These are phyloP conservation scores for Perkinsus chesapeaki DNA, from an alignment of 169 alveolate species.

Conservation along the genomic window DNA sequence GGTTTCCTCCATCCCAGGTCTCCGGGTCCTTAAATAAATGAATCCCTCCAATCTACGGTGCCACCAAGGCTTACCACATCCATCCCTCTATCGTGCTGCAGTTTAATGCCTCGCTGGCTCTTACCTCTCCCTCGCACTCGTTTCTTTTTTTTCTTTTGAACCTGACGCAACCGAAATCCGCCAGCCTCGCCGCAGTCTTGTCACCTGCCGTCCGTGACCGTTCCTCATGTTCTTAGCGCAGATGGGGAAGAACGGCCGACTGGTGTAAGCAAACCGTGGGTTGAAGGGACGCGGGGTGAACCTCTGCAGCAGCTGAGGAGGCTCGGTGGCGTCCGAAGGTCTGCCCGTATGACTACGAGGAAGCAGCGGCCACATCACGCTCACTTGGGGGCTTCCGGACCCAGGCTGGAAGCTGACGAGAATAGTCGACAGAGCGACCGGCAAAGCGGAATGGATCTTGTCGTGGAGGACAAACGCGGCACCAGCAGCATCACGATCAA, in stretches of 20 bases:
- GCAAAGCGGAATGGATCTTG: background rate
- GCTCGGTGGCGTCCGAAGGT: background rate
- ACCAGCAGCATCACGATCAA: too few relatives aligned
- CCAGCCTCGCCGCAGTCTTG: background rate
- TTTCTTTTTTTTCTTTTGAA: background rate
- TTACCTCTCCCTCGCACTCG: background rate
- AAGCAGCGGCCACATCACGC: background rate
- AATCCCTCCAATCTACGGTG: background rate
- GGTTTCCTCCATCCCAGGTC: background rate
- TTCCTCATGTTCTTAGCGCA: constrained; percentile 1
- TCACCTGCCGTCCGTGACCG: background rate
- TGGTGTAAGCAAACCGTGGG: background rate
- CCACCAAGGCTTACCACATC: background rate
- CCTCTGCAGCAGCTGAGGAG: background rate
- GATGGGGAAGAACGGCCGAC: background rate
- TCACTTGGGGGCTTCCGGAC: background rate
- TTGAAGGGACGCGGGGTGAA: background rate
- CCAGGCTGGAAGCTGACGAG: background rate
- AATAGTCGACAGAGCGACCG: background rate
- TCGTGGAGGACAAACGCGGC: too few relatives aligned
- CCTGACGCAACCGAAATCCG: background rate
- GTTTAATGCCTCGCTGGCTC: background rate
- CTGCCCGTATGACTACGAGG: background rate
- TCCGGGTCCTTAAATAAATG: background rate
- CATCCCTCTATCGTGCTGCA: background rate